Evolutionary conservation across 768 basidiomycete genomes (phyloP), one percentile per base, ranked within the genome.

Genomic region (Pulveroboletus sp.): DNA sequence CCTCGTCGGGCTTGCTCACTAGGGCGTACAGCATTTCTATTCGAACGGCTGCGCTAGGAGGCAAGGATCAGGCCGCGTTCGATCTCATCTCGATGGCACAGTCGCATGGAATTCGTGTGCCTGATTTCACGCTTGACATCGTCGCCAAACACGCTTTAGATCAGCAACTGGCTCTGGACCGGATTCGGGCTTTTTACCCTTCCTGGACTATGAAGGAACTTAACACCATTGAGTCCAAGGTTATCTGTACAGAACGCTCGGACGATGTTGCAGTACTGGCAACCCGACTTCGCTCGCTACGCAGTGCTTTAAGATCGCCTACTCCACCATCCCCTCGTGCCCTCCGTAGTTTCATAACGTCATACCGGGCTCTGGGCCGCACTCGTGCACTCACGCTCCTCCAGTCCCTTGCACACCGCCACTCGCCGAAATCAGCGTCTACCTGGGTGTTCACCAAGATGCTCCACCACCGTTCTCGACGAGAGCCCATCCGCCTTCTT

Each of bases 61-160:
- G 73, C 14, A 68, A 73, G 26, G 45, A 71, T 2, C 62, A 70
- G 0, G 68, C 69, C 17, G 81, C 81, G 4, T 30, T 81, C n/a
- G 42, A 55, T n/a, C 61, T 82, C 36, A 57, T 81, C n/a, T 74
- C 73, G 5, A 56, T 64, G 11, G 68, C 69, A 10, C 54, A 53
- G 2, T 46, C 65, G 9, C 63, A 62, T 1, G 51, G 47, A 8
- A 63, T 71, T 42, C 56, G 20, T 14, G 51, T 83, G 34, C 54
- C 72, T 6, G 54, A 57, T 2, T 67, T 61, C 44, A 75, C 74
- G 3, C 74, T 77, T 45, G 47, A 60, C 27, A 54, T 63, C 11
- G 56, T 70, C 27, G 68, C 75, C 46, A 57, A 51, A 44, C 58
- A 55, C 19, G 53, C 65, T 7, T 14, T 47, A 19, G 51, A 58